phyloP scores from a whole-genome alignment of 225 moss, liverwort and hornwort genomes.

The Anthoceros angustus region DNA sequence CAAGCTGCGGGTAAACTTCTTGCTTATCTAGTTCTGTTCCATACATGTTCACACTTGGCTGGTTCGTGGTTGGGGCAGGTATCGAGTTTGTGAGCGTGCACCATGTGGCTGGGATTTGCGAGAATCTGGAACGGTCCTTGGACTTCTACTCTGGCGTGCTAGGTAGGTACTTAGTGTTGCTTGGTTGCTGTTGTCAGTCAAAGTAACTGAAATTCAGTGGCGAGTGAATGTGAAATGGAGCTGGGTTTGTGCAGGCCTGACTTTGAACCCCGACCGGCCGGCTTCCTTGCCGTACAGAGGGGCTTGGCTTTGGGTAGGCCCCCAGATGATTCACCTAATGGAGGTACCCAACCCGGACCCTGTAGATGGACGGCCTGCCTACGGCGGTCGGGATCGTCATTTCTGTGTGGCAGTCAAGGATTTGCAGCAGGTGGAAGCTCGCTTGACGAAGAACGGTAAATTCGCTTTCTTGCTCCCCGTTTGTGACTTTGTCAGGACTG shows the following conservation, averaged over 20 bases:
- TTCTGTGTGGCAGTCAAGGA: constrained; percentile 69
- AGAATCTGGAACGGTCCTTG: constrained; percentile 60
- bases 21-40: too few relatives aligned
- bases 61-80: constrained; percentile 16
- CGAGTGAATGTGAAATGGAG: not conserved
- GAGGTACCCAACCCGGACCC: constrained; percentile 93
- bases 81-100: constrained; percentile 68
- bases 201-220: not conserved
- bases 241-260: constrained; percentile 34
- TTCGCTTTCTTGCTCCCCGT: not conserved
- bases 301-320: constrained; percentile 80
- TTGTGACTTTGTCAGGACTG: not conserved
- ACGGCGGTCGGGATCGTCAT: constrained; percentile 96
- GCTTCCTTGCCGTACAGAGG: constrained; percentile 68
- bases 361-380: constrained; percentile 58
- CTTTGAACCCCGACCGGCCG: constrained; percentile 60
- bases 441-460: constrained; percentile 69
- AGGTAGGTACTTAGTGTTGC: constrained; percentile 24
- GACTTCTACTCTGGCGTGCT: constrained; percentile 82
- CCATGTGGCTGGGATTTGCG: constrained; percentile 79
- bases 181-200: not conserved
- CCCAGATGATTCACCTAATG: constrained; percentile 98
- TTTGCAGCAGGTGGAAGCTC: constrained; percentile 44
- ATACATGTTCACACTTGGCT: too few relatives aligned
- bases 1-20: too few relatives aligned